phyloP scores from a whole-genome alignment of 2,329 filamentous ascomycete species.

The Sporothrix euskadiensis region DNA sequence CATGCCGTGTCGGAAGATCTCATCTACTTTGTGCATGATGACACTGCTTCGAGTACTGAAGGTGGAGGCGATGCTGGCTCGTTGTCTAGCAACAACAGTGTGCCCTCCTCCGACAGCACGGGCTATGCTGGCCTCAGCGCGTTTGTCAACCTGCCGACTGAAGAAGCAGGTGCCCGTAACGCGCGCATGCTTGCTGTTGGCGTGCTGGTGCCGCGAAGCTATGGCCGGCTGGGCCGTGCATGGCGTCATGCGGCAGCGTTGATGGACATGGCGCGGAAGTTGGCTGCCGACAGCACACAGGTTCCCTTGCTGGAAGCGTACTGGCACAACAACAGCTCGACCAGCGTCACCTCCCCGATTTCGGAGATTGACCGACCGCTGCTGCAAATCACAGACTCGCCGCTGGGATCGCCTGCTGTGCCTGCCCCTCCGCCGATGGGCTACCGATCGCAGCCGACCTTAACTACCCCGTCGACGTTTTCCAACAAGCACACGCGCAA shows the following conservation, averaged over 20 bases:
- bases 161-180: conserved; percentile 74
- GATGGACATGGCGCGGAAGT: conserved; percentile 69
- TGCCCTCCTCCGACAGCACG: conserved; percentile 34
- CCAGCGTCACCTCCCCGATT: conserved; percentile 25
- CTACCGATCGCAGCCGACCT: conserved; percentile 41
- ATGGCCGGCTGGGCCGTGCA: conserved; percentile 79
- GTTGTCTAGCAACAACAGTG: neutral
- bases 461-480: neutral
- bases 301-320: conserved; percentile 71
- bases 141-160: conserved; percentile 80
- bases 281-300: conserved; percentile 66
- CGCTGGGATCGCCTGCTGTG: conserved; percentile 54
- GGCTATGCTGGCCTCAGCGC: conserved; percentile 85
- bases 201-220: conserved; percentile 79
- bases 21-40: conserved; percentile 87
- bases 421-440: conserved; percentile 34
- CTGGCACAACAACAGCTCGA: conserved; percentile 64
- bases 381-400: conserved; percentile 47
- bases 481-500: conserved; percentile 53
- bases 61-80: conserved; percentile 37
- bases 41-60: conserved; percentile 34
- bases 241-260: conserved; percentile 84
- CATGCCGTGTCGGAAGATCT: conserved; percentile 87
- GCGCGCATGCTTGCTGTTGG: conserved; percentile 93
- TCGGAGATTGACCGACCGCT: conserved; percentile 36